Conservation (phyloP, 2,329 filamentous ascomycete species). For the Didymella glomerata region DNA sequence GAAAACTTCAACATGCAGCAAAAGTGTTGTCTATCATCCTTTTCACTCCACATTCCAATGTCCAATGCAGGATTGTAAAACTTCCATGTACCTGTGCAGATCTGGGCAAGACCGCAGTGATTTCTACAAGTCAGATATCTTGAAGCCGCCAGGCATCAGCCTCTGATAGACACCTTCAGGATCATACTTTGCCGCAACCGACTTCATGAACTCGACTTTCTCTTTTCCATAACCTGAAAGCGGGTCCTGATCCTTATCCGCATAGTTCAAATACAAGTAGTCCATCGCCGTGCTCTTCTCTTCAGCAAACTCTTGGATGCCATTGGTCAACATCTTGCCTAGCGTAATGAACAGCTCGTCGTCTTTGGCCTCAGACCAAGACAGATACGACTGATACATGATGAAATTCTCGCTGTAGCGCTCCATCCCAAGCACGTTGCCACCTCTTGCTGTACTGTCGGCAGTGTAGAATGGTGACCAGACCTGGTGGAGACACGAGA, state of each 20-base stretch:
- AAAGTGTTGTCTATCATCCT: too few relatives aligned
- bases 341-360: conserved; percentile 18
- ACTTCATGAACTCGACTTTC: conserved; percentile 10
- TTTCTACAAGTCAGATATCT: conserved; percentile 17
- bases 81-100: too few relatives aligned
- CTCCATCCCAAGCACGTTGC: conserved; percentile 51
- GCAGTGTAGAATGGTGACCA: conserved; percentile 20
- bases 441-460: conserved; percentile 42
- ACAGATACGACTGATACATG: conserved; percentile 28
- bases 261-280: conserved; percentile 43
- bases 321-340: conserved; percentile 19
- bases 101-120: too few relatives aligned
- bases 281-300: conserved; percentile 10
- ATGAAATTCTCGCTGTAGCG: conserved; percentile 21
- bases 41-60: too few relatives aligned
- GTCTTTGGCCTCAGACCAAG: conserved; percentile 24
- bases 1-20: too few relatives aligned
- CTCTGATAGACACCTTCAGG: conserved; percentile 44
- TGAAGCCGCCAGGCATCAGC: conserved; percentile 45
- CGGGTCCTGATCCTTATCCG: conserved; percentile 21
- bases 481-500: conserved; percentile 24
- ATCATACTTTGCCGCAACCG: conserved; percentile 42
- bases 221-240: conserved; percentile 17
- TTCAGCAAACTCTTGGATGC: conserved; percentile 13
- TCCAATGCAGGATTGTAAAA: too few relatives aligned